These are phyloP conservation scores for Phellopilus nigrolimitatus DNA, from an alignment of 1,284 basidiomycete genomes.

Conservation along the genomic window DNA sequence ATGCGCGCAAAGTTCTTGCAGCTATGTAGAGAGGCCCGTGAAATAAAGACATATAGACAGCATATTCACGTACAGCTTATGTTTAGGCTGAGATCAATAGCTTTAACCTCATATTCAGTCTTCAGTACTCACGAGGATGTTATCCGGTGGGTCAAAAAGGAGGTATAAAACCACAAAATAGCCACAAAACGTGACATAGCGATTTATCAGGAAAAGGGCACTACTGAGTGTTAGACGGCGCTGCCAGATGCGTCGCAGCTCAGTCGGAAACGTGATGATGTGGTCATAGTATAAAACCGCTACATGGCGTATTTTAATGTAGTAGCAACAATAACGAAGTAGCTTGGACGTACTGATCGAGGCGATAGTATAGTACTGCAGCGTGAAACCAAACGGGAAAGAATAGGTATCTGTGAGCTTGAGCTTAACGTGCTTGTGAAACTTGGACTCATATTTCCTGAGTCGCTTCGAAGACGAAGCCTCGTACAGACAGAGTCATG, in stretches of 20 bases:
- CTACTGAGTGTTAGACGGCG: conserved; percentile 7
- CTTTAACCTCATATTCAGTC: not conserved
- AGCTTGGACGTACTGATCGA: conserved; percentile 7
- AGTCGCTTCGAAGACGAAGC: not conserved
- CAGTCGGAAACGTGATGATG: conserved; percentile 12
- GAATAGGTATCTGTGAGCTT: not conserved
- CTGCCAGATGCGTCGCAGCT: conserved; percentile 11
- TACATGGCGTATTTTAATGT: not conserved
- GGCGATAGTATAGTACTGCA: conserved; percentile 12
- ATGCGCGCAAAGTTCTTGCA: conserved; percentile 10
- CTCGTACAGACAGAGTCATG: not conserved
- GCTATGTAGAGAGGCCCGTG: not conserved
- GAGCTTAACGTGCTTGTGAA: not conserved
- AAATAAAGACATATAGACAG: not conserved
- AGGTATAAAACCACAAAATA: conserved; percentile 13
- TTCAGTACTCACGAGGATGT: not conserved
- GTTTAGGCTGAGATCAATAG: not conserved
- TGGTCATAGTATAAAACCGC: conserved; percentile 19
- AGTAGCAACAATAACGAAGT: not conserved
- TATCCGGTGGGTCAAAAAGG: conserved; percentile 9
- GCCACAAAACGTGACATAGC: conserved; percentile 14
- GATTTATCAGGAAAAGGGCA: conserved; percentile 15
- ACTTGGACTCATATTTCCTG: conserved; percentile 6
- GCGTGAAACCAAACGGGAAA: not conserved
- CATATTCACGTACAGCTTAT: not conserved